Percentiles rank a stretch among this genome's conserved stretches.
These are phyloP conservation scores for Herpotrichia juniperi DNA, from an alignment of 2,329 filamentous ascomycete genomes.

Conservation along the genomic window DNA sequence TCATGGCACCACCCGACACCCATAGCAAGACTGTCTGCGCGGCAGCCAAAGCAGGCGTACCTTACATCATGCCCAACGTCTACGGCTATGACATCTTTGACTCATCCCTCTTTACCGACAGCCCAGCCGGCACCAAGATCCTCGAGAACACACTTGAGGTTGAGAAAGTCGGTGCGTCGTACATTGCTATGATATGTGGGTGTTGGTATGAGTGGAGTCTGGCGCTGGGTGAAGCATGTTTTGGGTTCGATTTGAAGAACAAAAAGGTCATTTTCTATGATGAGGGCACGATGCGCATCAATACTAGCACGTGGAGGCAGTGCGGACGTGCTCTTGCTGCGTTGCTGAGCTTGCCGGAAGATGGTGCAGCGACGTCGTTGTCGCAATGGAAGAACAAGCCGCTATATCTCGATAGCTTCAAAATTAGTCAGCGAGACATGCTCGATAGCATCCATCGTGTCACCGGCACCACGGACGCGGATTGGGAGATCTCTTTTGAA, in stretches of 20 bases:
- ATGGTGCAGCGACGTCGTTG: conserved; percentile 11
- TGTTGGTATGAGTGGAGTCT: conserved; percentile 51
- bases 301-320: conserved; percentile 65
- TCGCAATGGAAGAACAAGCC: conserved; percentile 6
- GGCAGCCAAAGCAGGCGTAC: conserved; percentile 45
- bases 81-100: conserved; percentile 37
- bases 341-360: conserved; percentile 35
- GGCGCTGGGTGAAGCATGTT: conserved; percentile 27
- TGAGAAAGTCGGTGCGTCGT: conserved; percentile 33
- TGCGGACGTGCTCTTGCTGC: conserved; percentile 59
- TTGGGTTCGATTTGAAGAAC: conserved; percentile 47
- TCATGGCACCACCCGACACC: conserved; percentile 29
- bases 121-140: background rate
- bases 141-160: conserved; percentile 18
- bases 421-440: conserved; percentile 68
- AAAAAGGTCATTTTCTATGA: conserved; percentile 33
- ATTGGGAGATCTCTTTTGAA: conserved; percentile 66
- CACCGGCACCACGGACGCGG: conserved; percentile 60
- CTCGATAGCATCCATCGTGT: conserved; percentile 66
- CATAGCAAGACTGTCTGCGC: conserved; percentile 40
- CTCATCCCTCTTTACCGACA: conserved; percentile 14
- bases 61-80: conserved; percentile 49
- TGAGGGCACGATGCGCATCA: conserved; percentile 55
- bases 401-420: conserved; percentile 55
- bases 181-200: conserved; percentile 27